Evolutionary conservation across 257 asterid genomes (phyloP), one percentile per base, ranked within the genome.

Genomic region (Linaria vulgaris): DNA sequence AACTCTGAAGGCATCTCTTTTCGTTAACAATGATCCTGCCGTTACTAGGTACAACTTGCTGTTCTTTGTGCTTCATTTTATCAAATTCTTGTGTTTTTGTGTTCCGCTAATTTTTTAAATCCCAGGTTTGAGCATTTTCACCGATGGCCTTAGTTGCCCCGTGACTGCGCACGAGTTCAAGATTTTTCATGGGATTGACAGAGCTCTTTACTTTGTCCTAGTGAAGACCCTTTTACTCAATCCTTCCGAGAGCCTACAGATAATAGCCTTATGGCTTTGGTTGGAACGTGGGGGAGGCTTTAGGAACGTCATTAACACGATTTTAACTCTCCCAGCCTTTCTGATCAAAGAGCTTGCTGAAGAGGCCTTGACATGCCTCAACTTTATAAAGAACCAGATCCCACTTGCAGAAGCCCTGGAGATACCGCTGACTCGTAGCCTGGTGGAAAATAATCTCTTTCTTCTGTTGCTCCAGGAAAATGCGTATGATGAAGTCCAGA

Each of bases 211-310:
- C 66, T 50, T 70, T 21, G 13, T 86, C 64, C 94, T 91, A 9
- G 76, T 71, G 9, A 21, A 61, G 19, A 80, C 78, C 11, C 84
- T 88, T 5, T 45, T 66, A 15, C 87, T 86, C 49, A 61, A 81
- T 46, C 90, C 91, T 9, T 1, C 64, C 0, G 91, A 84, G 30
- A 69, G 79, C 37, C 68, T 86, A 11, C 85, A 79, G 22, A 64
- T 79, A 9, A 17, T 91, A 76, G 88, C 82, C 56, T 43, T 91
- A 2, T 85, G 94, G 94, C 57, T 91, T 12, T 88, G 94, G 91
- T 53, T 88, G 45, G 94, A 90, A 72, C n/a, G n/a, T n/a, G 74
- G 72, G 9, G 15, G 57, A 2, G 84, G 84, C 3, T 76, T 64
- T 30, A 59, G 37, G 27, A 53, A 68, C 22, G 52, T 78, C 49